These are phyloP conservation scores for Trichoderma guizhouense DNA, from an alignment of 2,329 filamentous ascomycete genomes.

Conservation along the genomic window DNA sequence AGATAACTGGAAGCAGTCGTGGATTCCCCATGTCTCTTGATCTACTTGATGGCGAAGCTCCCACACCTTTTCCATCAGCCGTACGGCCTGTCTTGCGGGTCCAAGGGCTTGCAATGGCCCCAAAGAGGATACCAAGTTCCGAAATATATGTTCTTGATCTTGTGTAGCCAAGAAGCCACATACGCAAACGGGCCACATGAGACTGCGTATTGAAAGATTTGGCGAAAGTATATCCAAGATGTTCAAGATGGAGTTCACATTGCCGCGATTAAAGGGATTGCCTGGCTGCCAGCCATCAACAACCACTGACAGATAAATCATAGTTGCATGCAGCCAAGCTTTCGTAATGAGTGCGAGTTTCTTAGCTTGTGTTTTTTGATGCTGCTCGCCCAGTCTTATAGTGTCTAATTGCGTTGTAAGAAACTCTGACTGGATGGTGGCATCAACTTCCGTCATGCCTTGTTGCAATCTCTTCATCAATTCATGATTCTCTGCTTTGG, in stretches of 20 bases:
- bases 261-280: background rate
- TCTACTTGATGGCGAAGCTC: background rate
- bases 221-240: background rate
- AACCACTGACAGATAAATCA: background rate
- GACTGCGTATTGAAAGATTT: background rate
- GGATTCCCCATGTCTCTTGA: background rate
- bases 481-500: background rate
- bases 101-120: slow-evolving; percentile 5
- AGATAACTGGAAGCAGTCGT: background rate
- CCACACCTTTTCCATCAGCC: background rate
- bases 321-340: background rate
- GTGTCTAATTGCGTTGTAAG: background rate
- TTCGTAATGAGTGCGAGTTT: background rate
- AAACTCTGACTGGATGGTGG: background rate
- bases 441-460: background rate
- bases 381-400: background rate
- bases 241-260: background rate
- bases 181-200: slow-evolving; percentile 2
- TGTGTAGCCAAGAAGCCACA: background rate
- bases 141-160: background rate
- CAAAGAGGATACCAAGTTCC: background rate
- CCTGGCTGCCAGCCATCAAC: background rate
- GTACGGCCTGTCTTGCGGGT: background rate
- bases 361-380: background rate
- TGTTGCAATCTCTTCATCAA: background rate